Percentiles rank a stretch among this genome's conserved stretches.
Conservation (phyloP, 805 yeast species). For the Sugiyamaella chiloensis region DNA sequence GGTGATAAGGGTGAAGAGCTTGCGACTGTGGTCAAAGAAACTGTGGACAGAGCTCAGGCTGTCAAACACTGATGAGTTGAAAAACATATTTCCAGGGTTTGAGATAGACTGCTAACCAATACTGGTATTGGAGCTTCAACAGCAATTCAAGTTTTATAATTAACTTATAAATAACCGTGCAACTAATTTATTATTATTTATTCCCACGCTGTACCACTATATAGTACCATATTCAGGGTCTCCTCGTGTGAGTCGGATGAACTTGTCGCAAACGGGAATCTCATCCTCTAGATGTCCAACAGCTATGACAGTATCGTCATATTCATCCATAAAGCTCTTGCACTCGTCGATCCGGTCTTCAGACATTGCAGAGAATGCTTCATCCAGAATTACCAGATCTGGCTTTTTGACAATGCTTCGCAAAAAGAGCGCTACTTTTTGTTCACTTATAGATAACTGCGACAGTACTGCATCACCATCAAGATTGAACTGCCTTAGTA, state of each 20-base stretch:
- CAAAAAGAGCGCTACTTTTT: conserved; percentile 71
- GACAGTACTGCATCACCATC: conserved; percentile 44
- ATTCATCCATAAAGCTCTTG: conserved; percentile 46
- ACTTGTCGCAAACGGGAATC: conserved; percentile 65
- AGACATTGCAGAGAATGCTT: conserved; percentile 90
- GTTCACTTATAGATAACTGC: conserved; percentile 64
- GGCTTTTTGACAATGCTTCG: conserved; percentile 81
- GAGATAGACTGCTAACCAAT: background rate
- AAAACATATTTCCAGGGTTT: background rate
- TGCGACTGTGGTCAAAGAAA: conserved; percentile 11
- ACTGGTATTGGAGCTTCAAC: too few relatives aligned
- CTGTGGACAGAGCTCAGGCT: background rate
- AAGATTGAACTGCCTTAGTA: conserved; percentile 47
- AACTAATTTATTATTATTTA: too few relatives aligned
- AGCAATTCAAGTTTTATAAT: too few relatives aligned
- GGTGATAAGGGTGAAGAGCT: conserved; percentile 15
- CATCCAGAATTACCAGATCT: conserved; percentile 76
- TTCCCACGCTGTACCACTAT: background rate
- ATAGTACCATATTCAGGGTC: conserved; percentile 7
- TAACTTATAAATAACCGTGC: background rate
- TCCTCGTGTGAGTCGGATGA: conserved; percentile 32
- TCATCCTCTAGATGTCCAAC: conserved; percentile 85
- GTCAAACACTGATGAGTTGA: background rate
- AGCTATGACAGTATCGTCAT: conserved; percentile 65
- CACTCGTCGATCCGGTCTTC: conserved; percentile 55